Percentiles rank a stretch among this genome's conserved stretches.
Evolutionary conservation across 805 yeast genomes (phyloP).

Genomic region (Metschnikowia matae): DNA sequence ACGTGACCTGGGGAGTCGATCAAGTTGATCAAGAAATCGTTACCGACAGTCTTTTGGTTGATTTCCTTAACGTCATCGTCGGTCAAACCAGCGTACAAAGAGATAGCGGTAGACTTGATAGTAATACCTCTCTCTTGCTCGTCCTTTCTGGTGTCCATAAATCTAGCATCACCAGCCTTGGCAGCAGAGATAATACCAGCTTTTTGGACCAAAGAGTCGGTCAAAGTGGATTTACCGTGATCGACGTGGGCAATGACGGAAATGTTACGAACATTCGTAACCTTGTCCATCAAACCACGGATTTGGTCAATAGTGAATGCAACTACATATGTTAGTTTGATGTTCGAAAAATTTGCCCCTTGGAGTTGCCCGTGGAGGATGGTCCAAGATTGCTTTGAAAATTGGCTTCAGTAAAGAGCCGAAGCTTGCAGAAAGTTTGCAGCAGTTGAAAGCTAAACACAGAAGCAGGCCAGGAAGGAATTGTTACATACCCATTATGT

Average conservation of each 20-base stretch:
- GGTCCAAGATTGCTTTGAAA: neutral
- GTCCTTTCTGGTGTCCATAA: constrained; percentile 99
- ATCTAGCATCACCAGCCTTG: constrained; percentile 99
- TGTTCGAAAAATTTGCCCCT: neutral
- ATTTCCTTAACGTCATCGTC: constrained; percentile 86
- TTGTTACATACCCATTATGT: constrained; percentile 35
- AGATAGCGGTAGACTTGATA: constrained; percentile 97
- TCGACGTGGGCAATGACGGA: constrained; percentile 99
- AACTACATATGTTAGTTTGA: constrained; percentile 35
- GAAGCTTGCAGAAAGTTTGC: too few relatives aligned
- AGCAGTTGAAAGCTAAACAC: too few relatives aligned
- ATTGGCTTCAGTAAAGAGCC: neutral
- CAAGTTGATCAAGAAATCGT: constrained; percentile 93
- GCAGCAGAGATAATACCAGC: constrained; percentile 99
- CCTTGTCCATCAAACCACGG: constrained; percentile 99
- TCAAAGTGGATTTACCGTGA: constrained; percentile 99
- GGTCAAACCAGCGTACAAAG: constrained; percentile 82
- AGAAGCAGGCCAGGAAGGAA: neutral
- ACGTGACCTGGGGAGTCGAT: constrained; percentile 99
- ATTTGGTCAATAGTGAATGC: constrained; percentile 70
- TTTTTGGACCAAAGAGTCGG: constrained; percentile 97
- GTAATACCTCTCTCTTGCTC: constrained; percentile 99
- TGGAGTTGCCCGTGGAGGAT: neutral
- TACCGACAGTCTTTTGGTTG: constrained; percentile 89
- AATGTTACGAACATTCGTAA: constrained; percentile 99